These are phyloP conservation scores for Ramalina peruviana DNA, from an alignment of 495 filamentous ascomycete species.

Conservation along the genomic window DNA sequence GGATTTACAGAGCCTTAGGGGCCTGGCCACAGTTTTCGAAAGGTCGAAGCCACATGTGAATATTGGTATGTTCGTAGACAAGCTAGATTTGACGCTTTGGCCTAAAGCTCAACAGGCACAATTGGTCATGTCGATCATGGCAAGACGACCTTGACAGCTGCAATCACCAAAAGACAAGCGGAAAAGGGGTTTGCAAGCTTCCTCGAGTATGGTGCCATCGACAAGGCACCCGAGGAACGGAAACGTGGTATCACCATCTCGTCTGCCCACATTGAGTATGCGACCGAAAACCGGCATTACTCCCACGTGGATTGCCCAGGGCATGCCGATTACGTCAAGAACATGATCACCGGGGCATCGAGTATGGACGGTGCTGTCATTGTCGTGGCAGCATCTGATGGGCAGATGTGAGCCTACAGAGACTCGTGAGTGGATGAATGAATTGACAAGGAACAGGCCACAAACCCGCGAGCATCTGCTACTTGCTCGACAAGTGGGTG, in stretches of 20 bases:
- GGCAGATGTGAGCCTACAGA: conserved; percentile 62
- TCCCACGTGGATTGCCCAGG: conserved; percentile 99
- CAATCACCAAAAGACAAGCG: conserved; percentile 93
- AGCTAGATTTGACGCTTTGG: neutral
- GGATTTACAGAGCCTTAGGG: conserved; percentile 51
- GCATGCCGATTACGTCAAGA: conserved; percentile 99
- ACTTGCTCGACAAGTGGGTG: conserved; percentile 92
- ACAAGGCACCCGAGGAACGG: conserved; percentile 97
- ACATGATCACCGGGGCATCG: conserved; percentile 97
- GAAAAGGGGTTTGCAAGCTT: conserved; percentile 86
- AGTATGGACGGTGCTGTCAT: conserved; percentile 98
- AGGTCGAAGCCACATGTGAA: conserved; percentile 95
- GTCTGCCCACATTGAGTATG: conserved; percentile 94
- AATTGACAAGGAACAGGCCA: conserved; percentile 40
- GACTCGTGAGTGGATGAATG: neutral
- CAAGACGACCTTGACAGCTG: conserved; percentile 97
- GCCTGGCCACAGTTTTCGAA: conserved; percentile 70
- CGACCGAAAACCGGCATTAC: conserved; percentile 84
- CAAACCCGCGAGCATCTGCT: conserved; percentile 98
- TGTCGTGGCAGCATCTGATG: conserved; percentile 95
- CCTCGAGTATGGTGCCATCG: conserved; percentile 93
- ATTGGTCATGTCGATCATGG: conserved; percentile 99
- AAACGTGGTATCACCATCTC: conserved; percentile 99
- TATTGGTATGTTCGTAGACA: conserved; percentile 49
- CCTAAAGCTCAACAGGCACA: conserved; percentile 45